Conservation (phyloP, 2,329 filamentous ascomycete genomes). For the Anisogramma anomala region DNA sequence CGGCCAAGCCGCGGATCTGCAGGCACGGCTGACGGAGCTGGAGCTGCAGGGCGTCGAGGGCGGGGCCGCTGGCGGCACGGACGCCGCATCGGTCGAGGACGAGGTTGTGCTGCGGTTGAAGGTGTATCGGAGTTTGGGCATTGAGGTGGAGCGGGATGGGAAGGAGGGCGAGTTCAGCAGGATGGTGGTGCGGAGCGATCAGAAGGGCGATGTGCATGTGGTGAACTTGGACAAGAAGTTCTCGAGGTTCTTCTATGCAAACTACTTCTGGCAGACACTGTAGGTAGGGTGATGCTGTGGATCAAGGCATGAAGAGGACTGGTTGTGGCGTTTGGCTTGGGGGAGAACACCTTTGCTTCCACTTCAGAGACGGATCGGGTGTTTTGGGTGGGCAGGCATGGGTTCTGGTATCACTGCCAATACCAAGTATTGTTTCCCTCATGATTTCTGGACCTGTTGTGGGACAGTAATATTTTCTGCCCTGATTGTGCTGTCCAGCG, state of each 20-base stretch:
- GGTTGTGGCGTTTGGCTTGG: background rate
- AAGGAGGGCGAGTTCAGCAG: slow-evolving; percentile 67
- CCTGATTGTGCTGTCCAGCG: no score
- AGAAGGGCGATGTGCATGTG: slow-evolving; percentile 85
- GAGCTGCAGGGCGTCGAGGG: slow-evolving; percentile 83
- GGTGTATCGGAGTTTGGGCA: slow-evolving; percentile 82
- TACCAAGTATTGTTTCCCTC: no score
- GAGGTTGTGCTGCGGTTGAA: slow-evolving; percentile 67
- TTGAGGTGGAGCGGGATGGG: slow-evolving; percentile 73
- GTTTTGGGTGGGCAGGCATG: slow-evolving; percentile 2
- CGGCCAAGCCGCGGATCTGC: slow-evolving; percentile 63
- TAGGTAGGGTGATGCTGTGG: slow-evolving; percentile 28
- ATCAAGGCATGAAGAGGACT: background rate
- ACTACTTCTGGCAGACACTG: slow-evolving; percentile 89
- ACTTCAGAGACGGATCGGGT: background rate
- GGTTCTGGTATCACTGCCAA: no score
- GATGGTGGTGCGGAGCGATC: slow-evolving; percentile 73
- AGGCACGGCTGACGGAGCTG: slow-evolving; percentile 64
- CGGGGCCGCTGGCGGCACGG: slow-evolving; percentile 22
- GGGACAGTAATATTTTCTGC: no score
- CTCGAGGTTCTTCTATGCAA: slow-evolving; percentile 82
- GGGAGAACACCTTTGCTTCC: background rate
- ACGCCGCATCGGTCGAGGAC: slow-evolving; percentile 40
- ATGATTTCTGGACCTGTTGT: no score
- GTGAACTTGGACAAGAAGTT: slow-evolving; percentile 92